A percentile compares a stretch with the other conserved stretches of the same genome.
Conservation (phyloP, 352 stramenopile species). For the Pythium oligandrum region DNA sequence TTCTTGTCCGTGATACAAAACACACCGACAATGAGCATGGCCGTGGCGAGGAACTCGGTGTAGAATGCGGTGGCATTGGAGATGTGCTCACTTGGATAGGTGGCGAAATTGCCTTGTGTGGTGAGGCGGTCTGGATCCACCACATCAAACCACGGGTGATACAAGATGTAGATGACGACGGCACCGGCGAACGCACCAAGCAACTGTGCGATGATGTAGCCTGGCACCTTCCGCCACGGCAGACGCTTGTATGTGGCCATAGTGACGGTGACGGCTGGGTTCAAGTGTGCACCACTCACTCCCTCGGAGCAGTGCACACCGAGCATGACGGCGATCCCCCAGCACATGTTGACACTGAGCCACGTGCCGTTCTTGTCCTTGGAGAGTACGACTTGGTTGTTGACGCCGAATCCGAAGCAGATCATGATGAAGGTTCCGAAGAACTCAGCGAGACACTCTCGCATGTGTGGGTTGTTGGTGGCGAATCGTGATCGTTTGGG, state of each 20-base stretch:
- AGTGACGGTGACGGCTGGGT: conserved; percentile 56
- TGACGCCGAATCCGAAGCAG: conserved; percentile 60
- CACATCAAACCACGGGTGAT: conserved; percentile 36
- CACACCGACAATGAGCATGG: conserved; percentile 37
- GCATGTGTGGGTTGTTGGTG: conserved; percentile 21
- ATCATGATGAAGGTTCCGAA: conserved; percentile 59
- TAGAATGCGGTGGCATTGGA: conserved; percentile 34
- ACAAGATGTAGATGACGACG: conserved; percentile 42
- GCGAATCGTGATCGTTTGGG: conserved; percentile 2
- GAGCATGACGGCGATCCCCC: conserved; percentile 70
- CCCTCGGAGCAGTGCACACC: conserved; percentile 54
- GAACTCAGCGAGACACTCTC: conserved; percentile 67
- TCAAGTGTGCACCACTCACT: conserved; percentile 58
- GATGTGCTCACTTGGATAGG: conserved; percentile 40
- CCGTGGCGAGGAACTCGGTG: conserved; percentile 44
- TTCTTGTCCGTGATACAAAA: conserved; percentile 42
- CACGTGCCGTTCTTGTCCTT: conserved; percentile 53
- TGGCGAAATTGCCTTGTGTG: conserved; percentile 41
- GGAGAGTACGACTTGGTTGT: conserved; percentile 55
- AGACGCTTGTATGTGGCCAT: conserved; percentile 42
- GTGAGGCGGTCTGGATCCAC: conserved; percentile 38
- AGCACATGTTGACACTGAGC: conserved; percentile 65
- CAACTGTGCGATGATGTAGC: conserved; percentile 37
- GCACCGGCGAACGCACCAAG: conserved; percentile 39
- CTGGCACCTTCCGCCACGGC: conserved; percentile 48